Base-by-base conservation (phyloP, 345 rosid species). In the Rhodamnia rubescens region DNA sequence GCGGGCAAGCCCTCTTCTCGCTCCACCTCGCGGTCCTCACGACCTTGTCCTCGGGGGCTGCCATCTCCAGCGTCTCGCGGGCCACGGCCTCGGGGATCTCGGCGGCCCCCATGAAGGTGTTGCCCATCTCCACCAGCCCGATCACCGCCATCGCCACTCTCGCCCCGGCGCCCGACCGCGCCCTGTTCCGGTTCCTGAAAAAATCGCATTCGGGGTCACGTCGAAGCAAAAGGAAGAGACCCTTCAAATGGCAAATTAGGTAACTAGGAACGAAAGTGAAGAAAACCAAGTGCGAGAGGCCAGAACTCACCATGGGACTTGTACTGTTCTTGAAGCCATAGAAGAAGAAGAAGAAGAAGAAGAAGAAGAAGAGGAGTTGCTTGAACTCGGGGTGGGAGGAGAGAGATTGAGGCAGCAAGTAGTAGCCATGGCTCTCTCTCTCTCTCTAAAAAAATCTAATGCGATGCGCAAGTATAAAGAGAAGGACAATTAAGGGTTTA, bases 1-100 rank as follows among this genome's bases (percentile, higher is more conserved):
- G 89, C 0, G 92, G 95, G 85, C 95, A 92, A 9, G n/a, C 49
- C n/a, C 93, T 89, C 81, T 86, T 89, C 9, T 93, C 93, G 22
- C 95, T 93, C 95, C 95, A 93, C 83, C 90, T 91, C 15, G 51
- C 40, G 24, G 16, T 9, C 51, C 32, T 83, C 7, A 6, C 11
- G 42, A 82, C 57, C 78, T 7, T 13, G 74, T 50, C 53, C 85
- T 24, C 24, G 6, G 53, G 22, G 1, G 50, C 14, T 5, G 85
- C 85, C 22, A 6, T 61, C 26, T 10, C 61, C 49, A 13, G 12
- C 83, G 44, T 27, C 86, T 89, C 90, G 7, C 78, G 6, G 22
- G 88, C 58, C 12, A 82, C 22, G 87, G 53, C 13, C 57, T 3
- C 5, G 21, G 26, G 69, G 21, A 29, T 56, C 50, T 83, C 51